phyloP scores from a whole-genome alignment of 148 eudicot genomes.

The Mesembryanthemum crystallinum region DNA sequence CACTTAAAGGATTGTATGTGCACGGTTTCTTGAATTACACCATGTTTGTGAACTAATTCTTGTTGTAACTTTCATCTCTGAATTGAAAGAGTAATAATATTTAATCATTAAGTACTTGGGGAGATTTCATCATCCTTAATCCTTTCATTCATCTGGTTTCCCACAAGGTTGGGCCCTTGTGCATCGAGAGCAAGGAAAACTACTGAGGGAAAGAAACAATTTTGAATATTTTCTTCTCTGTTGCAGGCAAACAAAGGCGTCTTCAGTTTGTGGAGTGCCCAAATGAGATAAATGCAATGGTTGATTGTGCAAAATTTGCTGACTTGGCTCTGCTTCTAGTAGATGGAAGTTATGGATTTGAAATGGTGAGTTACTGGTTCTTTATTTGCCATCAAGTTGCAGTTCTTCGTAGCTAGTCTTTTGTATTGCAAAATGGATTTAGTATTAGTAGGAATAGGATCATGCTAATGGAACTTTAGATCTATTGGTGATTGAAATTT shows the following conservation, averaged over 20 bases:
- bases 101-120: background rate
- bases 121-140: background rate
- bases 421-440: slow-evolving; percentile 1
- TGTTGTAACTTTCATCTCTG: background rate
- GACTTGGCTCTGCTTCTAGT: slow-evolving; percentile 86
- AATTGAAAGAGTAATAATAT: background rate
- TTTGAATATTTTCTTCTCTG: background rate
- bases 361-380: slow-evolving; percentile 66
- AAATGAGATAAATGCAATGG: slow-evolving; percentile 93
- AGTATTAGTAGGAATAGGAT: background rate
- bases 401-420: background rate
- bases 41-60: background rate
- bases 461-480: background rate
- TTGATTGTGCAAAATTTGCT: slow-evolving; percentile 92
- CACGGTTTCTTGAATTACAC: no score
- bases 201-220: background rate
- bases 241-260: slow-evolving; percentile 84
- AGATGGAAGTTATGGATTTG: slow-evolving; percentile 96
- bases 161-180: background rate
- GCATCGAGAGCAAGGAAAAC: background rate
- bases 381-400: background rate
- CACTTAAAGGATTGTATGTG: no score
- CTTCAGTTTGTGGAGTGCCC: slow-evolving; percentile 93
- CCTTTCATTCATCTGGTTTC: no score
- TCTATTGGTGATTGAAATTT: background rate